phyloP scores from a whole-genome alignment of 2,329 filamentous ascomycete species.

The Thyridium curvatum region DNA sequence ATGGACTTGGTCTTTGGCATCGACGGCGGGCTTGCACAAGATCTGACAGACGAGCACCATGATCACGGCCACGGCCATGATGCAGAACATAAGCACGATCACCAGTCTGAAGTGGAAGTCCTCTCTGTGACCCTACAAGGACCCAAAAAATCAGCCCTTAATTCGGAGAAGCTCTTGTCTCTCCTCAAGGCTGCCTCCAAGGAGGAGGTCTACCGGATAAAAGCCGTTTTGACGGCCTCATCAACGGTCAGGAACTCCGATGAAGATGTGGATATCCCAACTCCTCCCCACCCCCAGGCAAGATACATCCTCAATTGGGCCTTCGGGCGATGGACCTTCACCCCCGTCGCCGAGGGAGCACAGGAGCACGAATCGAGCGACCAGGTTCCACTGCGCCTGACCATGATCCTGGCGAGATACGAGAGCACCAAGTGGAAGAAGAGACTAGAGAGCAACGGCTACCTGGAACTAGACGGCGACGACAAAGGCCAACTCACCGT shows the following conservation, averaged over 20 bases:
- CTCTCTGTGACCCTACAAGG: slow-evolving; percentile 68
- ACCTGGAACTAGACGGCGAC: slow-evolving; percentile 41
- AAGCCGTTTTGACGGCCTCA: slow-evolving; percentile 54
- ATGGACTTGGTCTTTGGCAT: slow-evolving; percentile 80
- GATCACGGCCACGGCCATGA: slow-evolving; percentile 32
- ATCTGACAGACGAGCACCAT: slow-evolving; percentile 35
- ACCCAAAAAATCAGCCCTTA: slow-evolving; percentile 26
- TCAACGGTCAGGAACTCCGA: slow-evolving; percentile 43
- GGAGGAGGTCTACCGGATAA: slow-evolving; percentile 94
- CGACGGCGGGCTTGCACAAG: slow-evolving; percentile 69
- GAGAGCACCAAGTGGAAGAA: slow-evolving; percentile 75
- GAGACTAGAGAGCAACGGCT: slow-evolving; percentile 54
- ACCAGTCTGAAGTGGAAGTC: slow-evolving; percentile 89
- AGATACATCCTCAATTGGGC: slow-evolving; percentile 97
- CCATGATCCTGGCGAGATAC: slow-evolving; percentile 65
- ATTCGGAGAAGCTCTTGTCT: slow-evolving; percentile 56
- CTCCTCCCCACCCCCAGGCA: slow-evolving; percentile 17
- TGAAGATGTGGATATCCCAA: slow-evolving; percentile 30
- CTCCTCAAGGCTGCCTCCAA: slow-evolving; percentile 73
- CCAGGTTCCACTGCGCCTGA: slow-evolving; percentile 59
- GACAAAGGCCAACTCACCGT: slow-evolving; percentile 44
- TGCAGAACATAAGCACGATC: slow-evolving; percentile 39
- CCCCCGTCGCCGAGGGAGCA: slow-evolving; percentile 38
- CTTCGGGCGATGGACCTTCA: slow-evolving; percentile 92
- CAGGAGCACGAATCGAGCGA: slow-evolving; percentile 49